phyloP scores from a whole-genome alignment of 78 protist genomes.

The Ministeria vibrans region DNA sequence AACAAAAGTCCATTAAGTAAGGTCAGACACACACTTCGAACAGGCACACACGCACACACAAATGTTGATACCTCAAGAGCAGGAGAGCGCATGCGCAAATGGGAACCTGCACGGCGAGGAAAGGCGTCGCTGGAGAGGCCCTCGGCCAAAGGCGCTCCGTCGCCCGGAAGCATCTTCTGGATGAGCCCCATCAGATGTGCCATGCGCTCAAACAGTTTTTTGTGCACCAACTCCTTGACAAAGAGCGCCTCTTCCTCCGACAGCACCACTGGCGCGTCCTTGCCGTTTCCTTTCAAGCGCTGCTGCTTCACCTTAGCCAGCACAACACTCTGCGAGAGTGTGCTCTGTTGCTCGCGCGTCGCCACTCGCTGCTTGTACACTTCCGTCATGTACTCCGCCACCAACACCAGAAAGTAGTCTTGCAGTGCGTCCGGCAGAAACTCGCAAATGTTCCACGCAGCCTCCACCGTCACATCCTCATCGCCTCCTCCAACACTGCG shows the following conservation, averaged over 20 bases:
- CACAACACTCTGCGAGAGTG: too few relatives aligned
- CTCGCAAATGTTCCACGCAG: conserved; percentile 25
- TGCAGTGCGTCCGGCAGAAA: conserved; percentile 20
- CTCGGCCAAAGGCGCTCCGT: not conserved
- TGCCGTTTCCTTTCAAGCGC: not conserved
- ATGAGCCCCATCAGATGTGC: not conserved
- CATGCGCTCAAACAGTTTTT: not conserved
- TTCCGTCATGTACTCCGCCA: conserved; percentile 13
- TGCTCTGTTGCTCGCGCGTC: conserved; percentile 1
- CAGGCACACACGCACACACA: conserved; percentile 35
- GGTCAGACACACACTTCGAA: not conserved
- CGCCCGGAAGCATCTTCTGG: not conserved
- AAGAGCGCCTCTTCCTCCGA: not conserved
- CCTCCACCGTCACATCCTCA: not conserved
- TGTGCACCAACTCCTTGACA: not conserved
- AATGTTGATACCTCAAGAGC: conserved; percentile 38
- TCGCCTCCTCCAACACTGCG: not conserved
- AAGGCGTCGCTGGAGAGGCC: not conserved
- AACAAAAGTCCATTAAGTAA: conserved; percentile 13
- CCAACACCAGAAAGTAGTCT: not conserved
- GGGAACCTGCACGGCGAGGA: conserved; percentile 19
- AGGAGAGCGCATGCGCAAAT: not conserved
- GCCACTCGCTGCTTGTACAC: conserved; percentile 3
- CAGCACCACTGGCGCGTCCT: not conserved
- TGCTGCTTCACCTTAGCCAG: not conserved